Evolutionary conservation across 768 basidiomycete species (phyloP).

Genomic region (Scleroderma bovista): DNA sequence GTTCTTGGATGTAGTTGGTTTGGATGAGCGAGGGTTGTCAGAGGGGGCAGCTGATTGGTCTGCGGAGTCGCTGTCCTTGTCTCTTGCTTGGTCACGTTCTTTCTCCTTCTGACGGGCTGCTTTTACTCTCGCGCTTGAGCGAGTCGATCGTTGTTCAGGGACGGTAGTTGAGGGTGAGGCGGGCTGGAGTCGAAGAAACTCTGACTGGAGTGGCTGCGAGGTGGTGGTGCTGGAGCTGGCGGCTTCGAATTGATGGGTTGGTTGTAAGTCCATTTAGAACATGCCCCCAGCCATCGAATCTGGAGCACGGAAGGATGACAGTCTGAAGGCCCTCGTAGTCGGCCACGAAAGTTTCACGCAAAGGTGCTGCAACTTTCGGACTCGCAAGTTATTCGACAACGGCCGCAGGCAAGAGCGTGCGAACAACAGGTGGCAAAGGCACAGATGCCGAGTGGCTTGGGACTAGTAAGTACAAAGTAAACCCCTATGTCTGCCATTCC

Average conservation of each 20-base stretch:
- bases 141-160: constrained; percentile 52
- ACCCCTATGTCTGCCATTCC: constrained; percentile 23
- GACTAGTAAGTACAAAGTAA: too few relatives aligned
- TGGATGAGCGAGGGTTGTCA: constrained; percentile 41
- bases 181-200: constrained; percentile 31
- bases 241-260: constrained; percentile 65
- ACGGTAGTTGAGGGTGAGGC: constrained; percentile 29
- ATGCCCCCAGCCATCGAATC: constrained; percentile 83
- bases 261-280: constrained; percentile 91
- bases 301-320: constrained; percentile 12
- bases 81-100: constrained; percentile 48
- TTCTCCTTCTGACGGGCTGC: constrained; percentile 66
- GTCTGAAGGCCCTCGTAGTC: constrained; percentile 17
- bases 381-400: constrained; percentile 7
- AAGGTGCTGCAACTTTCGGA: constrained; percentile 14
- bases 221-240: constrained; percentile 47
- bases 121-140: constrained; percentile 73
- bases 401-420: not conserved
- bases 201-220: constrained; percentile 40
- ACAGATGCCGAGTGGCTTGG: not conserved
- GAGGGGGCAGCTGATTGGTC: constrained; percentile 36
- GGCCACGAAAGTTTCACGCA: constrained; percentile 18
- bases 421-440: not conserved
- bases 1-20: constrained; percentile 34
- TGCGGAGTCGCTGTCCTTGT: constrained; percentile 47